phyloP scores from a whole-genome alignment of 2,329 filamentous ascomycete genomes.

The Escovopsis weberi region DNA sequence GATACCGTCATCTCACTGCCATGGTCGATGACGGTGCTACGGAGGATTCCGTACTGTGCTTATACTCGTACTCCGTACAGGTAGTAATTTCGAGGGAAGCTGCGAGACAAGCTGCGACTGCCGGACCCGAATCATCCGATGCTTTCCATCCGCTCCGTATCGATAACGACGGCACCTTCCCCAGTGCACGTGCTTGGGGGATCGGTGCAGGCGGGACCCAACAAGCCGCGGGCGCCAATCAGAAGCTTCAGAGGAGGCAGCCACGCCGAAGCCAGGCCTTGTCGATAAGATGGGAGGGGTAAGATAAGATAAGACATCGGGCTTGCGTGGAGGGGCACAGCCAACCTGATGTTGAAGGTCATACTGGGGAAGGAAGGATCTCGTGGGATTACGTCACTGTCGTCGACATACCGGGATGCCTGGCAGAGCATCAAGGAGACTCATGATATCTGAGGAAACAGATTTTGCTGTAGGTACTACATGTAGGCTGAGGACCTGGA shows the following conservation, averaged over 20 bases:
- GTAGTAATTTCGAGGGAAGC: no score
- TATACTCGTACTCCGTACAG: no score
- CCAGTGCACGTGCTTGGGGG: neutral
- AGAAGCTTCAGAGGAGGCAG: neutral
- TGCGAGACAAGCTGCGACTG: no score
- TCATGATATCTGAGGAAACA: no score
- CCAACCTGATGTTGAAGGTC: no score
- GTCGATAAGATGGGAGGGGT: neutral
- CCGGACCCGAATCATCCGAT: no score
- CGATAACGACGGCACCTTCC: no score
- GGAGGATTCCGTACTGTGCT: no score
- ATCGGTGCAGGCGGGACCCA: neutral
- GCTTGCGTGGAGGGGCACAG: neutral
- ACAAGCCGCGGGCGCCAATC: neutral
- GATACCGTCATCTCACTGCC: neutral
- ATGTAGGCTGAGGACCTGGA: no score
- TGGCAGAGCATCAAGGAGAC: neutral
- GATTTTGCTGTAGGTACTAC: no score
- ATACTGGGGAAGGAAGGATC: neutral
- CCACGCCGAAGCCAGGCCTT: neutral
- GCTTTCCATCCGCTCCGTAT: no score
- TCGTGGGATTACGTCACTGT: slow-evolving; percentile 2
- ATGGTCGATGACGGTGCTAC: no score
- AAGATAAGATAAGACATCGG: neutral
- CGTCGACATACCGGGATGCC: neutral